phyloP scores from a whole-genome alignment of 2,329 filamentous ascomycete species.

The Reticulascus tulasneorum region DNA sequence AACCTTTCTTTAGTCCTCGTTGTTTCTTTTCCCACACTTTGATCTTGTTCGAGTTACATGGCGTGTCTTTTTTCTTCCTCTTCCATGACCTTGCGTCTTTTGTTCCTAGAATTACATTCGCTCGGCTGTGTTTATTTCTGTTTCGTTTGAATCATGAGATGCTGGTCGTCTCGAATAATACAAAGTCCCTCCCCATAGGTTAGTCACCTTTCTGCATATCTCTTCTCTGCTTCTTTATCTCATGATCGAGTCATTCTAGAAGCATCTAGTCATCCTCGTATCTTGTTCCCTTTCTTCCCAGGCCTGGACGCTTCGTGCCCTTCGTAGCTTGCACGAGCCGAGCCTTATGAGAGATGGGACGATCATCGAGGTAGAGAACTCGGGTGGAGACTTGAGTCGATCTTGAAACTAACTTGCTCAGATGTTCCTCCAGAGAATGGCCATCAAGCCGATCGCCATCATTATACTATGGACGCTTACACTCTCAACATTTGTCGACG shows the following conservation, averaged over 20 bases:
- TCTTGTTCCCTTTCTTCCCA: too few relatives aligned
- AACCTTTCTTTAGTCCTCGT: background rate
- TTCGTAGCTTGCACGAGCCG: slow-evolving; percentile 1
- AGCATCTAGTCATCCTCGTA: too few relatives aligned
- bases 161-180: slow-evolving; percentile 14
- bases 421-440: slow-evolving; percentile 43
- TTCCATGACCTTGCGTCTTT: slow-evolving; percentile 6
- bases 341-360: slow-evolving; percentile 17
- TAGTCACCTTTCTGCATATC: background rate
- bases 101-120: slow-evolving; percentile 11
- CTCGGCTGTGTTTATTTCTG: slow-evolving; percentile 6
- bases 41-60: too few relatives aligned
- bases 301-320: too few relatives aligned
- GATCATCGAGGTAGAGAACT: slow-evolving; percentile 10
- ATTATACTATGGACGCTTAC: slow-evolving; percentile 27
- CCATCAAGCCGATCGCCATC: slow-evolving; percentile 27
- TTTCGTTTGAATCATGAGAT: slow-evolving; percentile 2
- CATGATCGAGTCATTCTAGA: too few relatives aligned
- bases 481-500: slow-evolving; percentile 19
- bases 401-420: slow-evolving; percentile 15
- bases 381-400: background rate
- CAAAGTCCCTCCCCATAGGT: slow-evolving; percentile 5
- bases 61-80: too few relatives aligned
- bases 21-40: background rate
- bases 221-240: too few relatives aligned